Percentiles rank a stretch among this genome's conserved stretches.
Conservation (phyloP, 371 early-diverging fungal genomes). For the Syncephalastrum sp. region DNA sequence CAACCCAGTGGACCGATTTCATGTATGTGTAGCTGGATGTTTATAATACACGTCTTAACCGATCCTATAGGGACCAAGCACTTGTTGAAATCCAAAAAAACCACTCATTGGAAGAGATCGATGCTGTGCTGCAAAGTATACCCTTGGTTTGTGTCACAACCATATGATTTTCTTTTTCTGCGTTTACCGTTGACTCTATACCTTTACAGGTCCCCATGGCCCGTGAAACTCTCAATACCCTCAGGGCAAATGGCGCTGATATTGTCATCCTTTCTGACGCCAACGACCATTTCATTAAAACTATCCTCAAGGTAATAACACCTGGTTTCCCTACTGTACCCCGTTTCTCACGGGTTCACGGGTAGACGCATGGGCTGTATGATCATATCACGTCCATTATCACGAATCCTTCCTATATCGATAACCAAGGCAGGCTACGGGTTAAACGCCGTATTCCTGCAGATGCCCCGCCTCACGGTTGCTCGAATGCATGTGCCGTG, state of each 20-base stretch:
- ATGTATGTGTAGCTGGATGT: constrained; percentile 41
- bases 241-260: constrained; percentile 51
- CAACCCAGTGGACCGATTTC: constrained; percentile 72
- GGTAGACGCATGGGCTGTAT: constrained; percentile 53
- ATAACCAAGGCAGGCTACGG: constrained; percentile 50
- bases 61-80: constrained; percentile 37
- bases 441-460: constrained; percentile 50
- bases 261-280: constrained; percentile 73
- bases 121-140: constrained; percentile 43
- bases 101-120: constrained; percentile 46
- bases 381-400: constrained; percentile 61
- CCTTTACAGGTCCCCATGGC: constrained; percentile 51
- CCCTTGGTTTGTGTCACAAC: constrained; percentile 58
- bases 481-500: constrained; percentile 60
- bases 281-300: constrained; percentile 72
- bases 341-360: not conserved
- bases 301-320: constrained; percentile 56
- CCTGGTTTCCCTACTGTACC: not conserved
- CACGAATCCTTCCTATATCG: constrained; percentile 70
- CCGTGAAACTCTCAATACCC: constrained; percentile 42
- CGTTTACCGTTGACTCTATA: constrained; percentile 1
- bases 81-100: constrained; percentile 60
- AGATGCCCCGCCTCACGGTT: constrained; percentile 56
- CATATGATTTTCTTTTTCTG: constrained; percentile 6
- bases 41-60: not conserved